Evolutionary conservation across 2,329 filamentous ascomycete genomes (phyloP), one percentile per base, ranked within the genome.

Genomic region (Fusarium fujikuroi): DNA sequence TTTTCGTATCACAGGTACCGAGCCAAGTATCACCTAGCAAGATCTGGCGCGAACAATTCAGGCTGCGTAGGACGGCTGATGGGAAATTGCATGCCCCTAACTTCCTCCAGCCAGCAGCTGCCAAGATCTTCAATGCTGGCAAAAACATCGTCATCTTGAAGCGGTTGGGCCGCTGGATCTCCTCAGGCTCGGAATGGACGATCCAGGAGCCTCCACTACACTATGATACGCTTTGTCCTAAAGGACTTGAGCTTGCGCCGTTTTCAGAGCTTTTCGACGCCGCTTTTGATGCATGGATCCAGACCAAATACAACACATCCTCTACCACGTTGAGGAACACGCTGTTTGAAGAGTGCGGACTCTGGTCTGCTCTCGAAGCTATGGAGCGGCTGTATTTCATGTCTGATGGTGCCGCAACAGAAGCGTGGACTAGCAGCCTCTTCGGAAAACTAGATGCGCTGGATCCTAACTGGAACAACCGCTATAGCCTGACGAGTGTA

Each of bases 131-230:
- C 76, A 94, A 92, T 2, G 92, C 94, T 3, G 95, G 95, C 1
- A 98, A 98, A 81, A 97, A 92, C 76, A 91, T 96, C 62, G 90
- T 96, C 2, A 92, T 98, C 49, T 83, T 98, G n/a, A 92, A 91
- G 68, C 89, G 92, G 53, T 85, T 97, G 16, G 89, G 91, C 44
- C 85, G 87, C 62, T 85, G 88, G 67, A 80, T 84, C 54, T 75
- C 81, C 53, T 78, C 75, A 63, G 79, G 78, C 79, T 73, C 70
- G 6, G 65, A 75, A 8, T 75, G 68, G 54, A 57, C 62, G 64
- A 81, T 68, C 46, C 80, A 66, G 59, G 87, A 86, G 70, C 86
- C 83, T 39, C 82, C 75, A 19, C 80, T 94, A n/a, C 85, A 89
- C 43, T 90, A 91, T 67, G 84, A 87, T 3, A 81, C 84, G 3